Evolutionary conservation across 1,284 basidiomycete genomes (phyloP).

Genomic region (Puccinia hordei): DNA sequence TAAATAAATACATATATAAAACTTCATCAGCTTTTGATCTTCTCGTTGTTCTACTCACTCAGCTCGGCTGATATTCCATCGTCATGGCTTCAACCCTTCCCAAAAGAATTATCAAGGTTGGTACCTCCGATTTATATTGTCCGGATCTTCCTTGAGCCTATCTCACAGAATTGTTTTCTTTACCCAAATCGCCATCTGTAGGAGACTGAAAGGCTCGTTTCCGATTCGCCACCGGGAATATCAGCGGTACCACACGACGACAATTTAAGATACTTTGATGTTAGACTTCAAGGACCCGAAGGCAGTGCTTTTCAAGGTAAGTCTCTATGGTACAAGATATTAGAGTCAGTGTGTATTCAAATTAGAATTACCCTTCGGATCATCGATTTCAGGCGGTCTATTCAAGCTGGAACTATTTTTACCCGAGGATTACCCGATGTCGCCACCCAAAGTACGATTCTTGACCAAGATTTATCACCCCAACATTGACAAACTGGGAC

Average conservation of each 20-base stretch:
- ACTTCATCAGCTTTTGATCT: no score
- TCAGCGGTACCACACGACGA: conserved; percentile 91
- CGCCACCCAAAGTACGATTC: conserved; percentile 96
- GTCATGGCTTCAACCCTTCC: conserved; percentile 19
- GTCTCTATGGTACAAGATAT: background rate
- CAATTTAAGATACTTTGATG: conserved; percentile 97
- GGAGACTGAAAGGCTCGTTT: conserved; percentile 95
- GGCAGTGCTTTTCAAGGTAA: conserved; percentile 89
- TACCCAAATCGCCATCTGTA: conserved; percentile 58
- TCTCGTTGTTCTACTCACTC: no score
- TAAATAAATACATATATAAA: no score
- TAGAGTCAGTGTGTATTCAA: conserved; percentile 59
- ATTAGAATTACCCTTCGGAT: conserved; percentile 7
- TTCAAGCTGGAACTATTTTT: conserved; percentile 96
- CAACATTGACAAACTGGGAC: conserved; percentile 97
- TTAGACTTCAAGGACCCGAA: conserved; percentile 89
- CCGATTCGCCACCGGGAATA: conserved; percentile 95
- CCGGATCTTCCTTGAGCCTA: background rate
- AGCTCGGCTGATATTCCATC: no score
- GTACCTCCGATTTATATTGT: background rate
- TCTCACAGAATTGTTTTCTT: background rate
- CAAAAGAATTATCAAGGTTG: conserved; percentile 44
- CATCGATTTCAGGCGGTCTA: conserved; percentile 70
- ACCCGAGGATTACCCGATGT: conserved; percentile 99
- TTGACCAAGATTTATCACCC: conserved; percentile 99